A percentile compares a stretch with the other conserved stretches of the same genome.
phyloP scores from a whole-genome alignment of 495 filamentous ascomycete genomes.

The Arthonia radiata region DNA sequence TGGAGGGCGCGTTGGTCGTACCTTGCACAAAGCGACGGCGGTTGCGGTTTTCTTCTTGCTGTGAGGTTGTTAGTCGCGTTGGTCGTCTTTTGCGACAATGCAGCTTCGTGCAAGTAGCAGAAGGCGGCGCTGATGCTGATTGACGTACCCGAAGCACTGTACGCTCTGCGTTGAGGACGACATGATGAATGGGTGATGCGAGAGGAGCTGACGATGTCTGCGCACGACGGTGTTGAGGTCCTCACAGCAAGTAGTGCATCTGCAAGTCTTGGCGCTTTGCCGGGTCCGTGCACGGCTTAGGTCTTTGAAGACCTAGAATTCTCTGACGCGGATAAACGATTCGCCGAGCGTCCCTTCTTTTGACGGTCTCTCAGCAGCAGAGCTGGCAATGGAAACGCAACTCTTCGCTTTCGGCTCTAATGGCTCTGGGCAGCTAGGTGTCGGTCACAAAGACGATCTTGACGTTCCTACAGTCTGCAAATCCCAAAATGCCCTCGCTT shows the following conservation, averaged over 20 bases:
- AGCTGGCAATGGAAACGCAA: no score
- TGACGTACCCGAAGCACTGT: conserved; percentile 22
- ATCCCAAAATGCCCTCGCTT: conserved; percentile 13
- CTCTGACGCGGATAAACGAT: no score
- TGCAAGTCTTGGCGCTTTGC: no score
- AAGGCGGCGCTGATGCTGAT: conserved; percentile 56
- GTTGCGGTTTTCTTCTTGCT: conserved; percentile 26
- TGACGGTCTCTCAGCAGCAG: no score
- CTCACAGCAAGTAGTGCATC: no score
- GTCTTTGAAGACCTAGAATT: no score
- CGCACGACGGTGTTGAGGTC: no score
- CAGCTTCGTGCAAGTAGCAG: not conserved
- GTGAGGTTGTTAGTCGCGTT: conserved; percentile 6
- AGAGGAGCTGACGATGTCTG: no score
- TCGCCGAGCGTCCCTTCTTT: no score
- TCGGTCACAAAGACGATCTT: conserved; percentile 51
- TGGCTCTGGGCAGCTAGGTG: conserved; percentile 61
- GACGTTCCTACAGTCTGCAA: conserved; percentile 36
- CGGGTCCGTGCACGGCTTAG: no score
- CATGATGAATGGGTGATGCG: no score
- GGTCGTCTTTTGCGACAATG: conserved; percentile 7
- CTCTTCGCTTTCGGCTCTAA: conserved; percentile 84
- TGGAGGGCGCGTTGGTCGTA: conserved; percentile 16
- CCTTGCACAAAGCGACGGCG: conserved; percentile 86
- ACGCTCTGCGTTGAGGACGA: conserved; percentile 33